Evolutionary conservation across 306 rosid genomes (phyloP), one percentile per base, ranked within the genome.

Genomic region (Parietaria judaica): DNA sequence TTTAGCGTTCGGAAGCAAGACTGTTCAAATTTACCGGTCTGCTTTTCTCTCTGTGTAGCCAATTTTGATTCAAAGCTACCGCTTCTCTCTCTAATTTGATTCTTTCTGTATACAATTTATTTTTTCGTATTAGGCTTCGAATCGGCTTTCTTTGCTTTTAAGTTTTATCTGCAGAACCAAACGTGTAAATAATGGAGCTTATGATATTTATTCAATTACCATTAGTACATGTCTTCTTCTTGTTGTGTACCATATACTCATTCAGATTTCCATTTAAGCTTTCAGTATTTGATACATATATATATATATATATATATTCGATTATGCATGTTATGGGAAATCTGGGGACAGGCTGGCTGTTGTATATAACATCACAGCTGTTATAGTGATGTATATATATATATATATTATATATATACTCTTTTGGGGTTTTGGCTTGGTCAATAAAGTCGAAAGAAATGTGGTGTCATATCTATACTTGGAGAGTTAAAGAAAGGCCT

Each of bases 41-140:
- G 71, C 55, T 49, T 38, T 58, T 56, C 15, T 59, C 63, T 78
- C 77, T 72, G 56, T 66, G 77, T 76, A 71, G 85, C 79, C 67
- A 66, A 49, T 66, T 73, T 70, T 65, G 58, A 69, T 67, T 70
- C 56, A 34, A 16, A 34, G 74, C 65, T 15, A 34, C 56, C 36
- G 71, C 81, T 79, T 76, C 63, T 61, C 66, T 81, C 79, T 76
- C 63, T 62, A 54, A 58, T 63, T 65, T 70, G 59, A 84, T 84
- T 84, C 92, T 80, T 84, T 77, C 67, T 74, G 75, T 82, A 72
- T 66, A 78, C 75, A 67, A 69, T 61, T 54, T 37, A 10, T 53
- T 38, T 50, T 6, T 23, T 4, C 16, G 14, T 31, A 56, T 36
- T 70, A 74, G 70, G 15, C 49, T 61, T 70, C 68, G 68, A 68